phyloP scores from a whole-genome alignment of 305 asterid genomes.

The Lippia alba region DNA sequence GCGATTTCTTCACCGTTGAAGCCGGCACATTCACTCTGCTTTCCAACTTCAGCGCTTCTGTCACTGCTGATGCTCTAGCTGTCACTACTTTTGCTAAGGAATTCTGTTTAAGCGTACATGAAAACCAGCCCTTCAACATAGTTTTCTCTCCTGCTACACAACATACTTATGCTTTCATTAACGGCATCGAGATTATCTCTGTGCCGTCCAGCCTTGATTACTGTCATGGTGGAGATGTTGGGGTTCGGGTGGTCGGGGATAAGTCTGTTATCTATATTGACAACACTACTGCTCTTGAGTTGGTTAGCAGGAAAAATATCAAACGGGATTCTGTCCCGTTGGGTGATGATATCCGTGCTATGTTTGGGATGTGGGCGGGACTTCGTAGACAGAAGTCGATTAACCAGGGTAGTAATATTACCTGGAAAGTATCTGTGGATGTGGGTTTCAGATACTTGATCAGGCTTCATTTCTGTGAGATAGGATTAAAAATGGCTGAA shows the following conservation, averaged over 20 bases:
- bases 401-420: constrained; percentile 23
- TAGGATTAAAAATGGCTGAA: constrained; percentile 35
- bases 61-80: constrained; percentile 47
- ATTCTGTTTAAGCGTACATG: constrained; percentile 37
- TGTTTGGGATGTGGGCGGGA: constrained; percentile 42
- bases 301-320: constrained; percentile 38
- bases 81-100: constrained; percentile 38
- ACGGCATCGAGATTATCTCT: constrained; percentile 56
- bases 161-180: constrained; percentile 43
- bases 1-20: constrained; percentile 48
- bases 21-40: constrained; percentile 53
- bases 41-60: constrained; percentile 50
- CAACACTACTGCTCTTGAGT: constrained; percentile 49
- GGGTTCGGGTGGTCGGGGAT: constrained; percentile 44
- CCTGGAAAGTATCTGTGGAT: constrained; percentile 51
- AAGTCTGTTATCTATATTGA: constrained; percentile 41
- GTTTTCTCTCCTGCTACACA: constrained; percentile 37
- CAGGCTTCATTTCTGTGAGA: constrained; percentile 49
- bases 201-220: constrained; percentile 41
- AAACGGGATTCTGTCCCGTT: constrained; percentile 30
- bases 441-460: constrained; percentile 59
- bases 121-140: constrained; percentile 33
- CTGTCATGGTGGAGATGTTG: constrained; percentile 44
- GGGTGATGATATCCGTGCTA: constrained; percentile 32
- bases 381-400: constrained; percentile 2